Conservation (phyloP, 2,329 filamentous ascomycete species). For the Stemphylium beticola region DNA sequence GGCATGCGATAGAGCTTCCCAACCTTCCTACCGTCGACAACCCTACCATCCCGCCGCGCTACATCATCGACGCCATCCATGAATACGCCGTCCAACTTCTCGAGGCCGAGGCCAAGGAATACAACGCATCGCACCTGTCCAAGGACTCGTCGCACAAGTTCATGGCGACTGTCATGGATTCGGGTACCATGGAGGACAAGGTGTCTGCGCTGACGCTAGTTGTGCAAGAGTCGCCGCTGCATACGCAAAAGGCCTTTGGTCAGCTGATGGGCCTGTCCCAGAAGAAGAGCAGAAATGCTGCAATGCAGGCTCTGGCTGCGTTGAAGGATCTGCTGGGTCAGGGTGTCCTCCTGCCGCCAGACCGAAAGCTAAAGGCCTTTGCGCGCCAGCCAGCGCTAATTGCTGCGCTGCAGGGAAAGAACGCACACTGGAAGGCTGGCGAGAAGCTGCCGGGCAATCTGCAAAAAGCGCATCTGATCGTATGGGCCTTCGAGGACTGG, state of each 20-base stretch:
- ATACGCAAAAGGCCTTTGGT: constrained; percentile 89
- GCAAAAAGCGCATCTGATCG: constrained; percentile 77
- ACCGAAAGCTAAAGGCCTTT: constrained; percentile 83
- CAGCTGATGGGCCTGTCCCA: constrained; percentile 80
- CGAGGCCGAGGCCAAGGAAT: constrained; percentile 77
- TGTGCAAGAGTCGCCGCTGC: constrained; percentile 93
- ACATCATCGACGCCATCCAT: constrained; percentile 65
- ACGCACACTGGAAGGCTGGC: constrained; percentile 69
- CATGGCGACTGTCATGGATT: constrained; percentile 94
- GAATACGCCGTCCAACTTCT: constrained; percentile 76
- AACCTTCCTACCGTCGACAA: constrained; percentile 56
- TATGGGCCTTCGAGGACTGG: constrained; percentile 95
- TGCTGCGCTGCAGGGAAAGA: constrained; percentile 69
- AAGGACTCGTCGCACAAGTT: constrained; percentile 92
- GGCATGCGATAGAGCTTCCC: constrained; percentile 67
- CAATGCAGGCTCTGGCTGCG: constrained; percentile 88
- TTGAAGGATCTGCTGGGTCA: constrained; percentile 93
- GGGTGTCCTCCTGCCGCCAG: constrained; percentile 80
- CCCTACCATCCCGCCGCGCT: constrained; percentile 56
- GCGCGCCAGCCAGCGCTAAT: constrained; percentile 78
- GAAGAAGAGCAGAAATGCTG: constrained; percentile 92
- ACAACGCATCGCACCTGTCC: constrained; percentile 72
- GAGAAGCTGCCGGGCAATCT: constrained; percentile 76
- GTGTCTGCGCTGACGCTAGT: constrained; percentile 93
- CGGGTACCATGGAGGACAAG: constrained; percentile 95